These are phyloP conservation scores for Exophiala sp. DNA, from an alignment of 2,329 filamentous ascomycete genomes.

Conservation along the genomic window DNA sequence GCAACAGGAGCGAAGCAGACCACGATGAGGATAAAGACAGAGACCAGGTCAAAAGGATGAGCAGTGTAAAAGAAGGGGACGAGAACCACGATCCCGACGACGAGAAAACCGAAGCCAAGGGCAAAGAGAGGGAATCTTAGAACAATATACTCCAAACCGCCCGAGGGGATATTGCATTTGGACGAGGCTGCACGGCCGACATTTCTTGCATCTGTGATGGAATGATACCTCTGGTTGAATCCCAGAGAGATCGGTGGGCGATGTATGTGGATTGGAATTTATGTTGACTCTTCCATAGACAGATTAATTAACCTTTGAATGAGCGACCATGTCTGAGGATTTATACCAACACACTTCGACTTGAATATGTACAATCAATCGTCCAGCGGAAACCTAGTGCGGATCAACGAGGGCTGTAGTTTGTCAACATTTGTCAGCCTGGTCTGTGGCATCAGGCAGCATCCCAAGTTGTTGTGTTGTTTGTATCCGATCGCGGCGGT, in stretches of 20 bases:
- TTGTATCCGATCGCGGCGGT: no score
- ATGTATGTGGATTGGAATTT: no score
- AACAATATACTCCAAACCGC: no score
- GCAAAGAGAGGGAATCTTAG: constrained; percentile 12
- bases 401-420: no score
- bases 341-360: no score
- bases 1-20: constrained; percentile 28
- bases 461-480: neutral
- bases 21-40: constrained; percentile 23
- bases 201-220: neutral
- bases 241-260: no score
- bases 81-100: constrained; percentile 21
- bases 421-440: constrained; percentile 5
- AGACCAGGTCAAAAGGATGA: constrained; percentile 27
- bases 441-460: neutral
- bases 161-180: neutral
- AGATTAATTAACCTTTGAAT: no score
- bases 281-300: no score
- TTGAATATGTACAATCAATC: no score
- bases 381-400: no score
- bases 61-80: constrained; percentile 25
- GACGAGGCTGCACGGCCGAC: neutral
- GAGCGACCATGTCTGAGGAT: no score
- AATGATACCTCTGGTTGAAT: neutral
- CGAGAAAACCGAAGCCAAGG: constrained; percentile 1